Conservation (phyloP, 495 filamentous ascomycete genomes). For the Xylaria sp. region DNA sequence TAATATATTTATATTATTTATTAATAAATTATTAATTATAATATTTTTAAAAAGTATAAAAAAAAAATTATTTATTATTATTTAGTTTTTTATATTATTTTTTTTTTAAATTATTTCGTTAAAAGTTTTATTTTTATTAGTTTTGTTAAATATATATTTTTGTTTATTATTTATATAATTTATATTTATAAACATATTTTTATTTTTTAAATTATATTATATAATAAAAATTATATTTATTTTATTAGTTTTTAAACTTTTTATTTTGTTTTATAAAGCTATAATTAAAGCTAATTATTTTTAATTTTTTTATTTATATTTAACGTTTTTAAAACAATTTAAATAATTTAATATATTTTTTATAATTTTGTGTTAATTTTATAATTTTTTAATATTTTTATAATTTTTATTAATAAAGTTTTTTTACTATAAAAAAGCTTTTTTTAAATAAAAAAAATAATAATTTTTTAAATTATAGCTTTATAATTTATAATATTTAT, state of each 20-base stretch:
- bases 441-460: not conserved
- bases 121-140: not conserved
- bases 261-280: not conserved
- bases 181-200: too few species aligned
- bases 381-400: not conserved
- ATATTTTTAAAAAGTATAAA: too few species aligned
- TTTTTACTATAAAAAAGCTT: too few species aligned
- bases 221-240: constrained; percentile 5
- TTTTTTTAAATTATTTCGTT: constrained; percentile 12
- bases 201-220: constrained; percentile 1
- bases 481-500: not conserved
- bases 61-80: too few species aligned
- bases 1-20: not conserved
- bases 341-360: not conserved
- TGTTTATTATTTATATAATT: not conserved
- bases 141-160: not conserved
- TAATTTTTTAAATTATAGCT: not conserved
- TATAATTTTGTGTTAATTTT: not conserved
- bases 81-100: not conserved
- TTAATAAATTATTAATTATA: not conserved
- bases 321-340: too few species aligned
- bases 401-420: too few species aligned
- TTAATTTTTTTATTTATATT: not conserved
- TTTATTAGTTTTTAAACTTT: not conserved
- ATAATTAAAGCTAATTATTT: not conserved